Evolutionary conservation across 2,329 filamentous ascomycete species (phyloP), one percentile per base, ranked within the genome.

Genomic region (Trichoderma sp.): DNA sequence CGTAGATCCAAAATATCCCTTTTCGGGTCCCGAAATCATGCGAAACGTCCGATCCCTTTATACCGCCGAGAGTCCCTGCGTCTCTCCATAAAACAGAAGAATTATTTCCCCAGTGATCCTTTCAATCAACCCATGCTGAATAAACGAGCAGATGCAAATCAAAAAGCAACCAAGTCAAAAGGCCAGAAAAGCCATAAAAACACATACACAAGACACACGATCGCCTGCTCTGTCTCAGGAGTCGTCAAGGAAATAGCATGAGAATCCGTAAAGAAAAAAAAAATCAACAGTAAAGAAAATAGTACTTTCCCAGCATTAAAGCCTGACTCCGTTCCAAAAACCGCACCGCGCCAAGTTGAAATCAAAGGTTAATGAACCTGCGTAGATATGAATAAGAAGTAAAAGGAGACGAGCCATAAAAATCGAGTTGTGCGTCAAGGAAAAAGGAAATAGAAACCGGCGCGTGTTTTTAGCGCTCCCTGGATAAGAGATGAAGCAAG

Each of bases 201-300:
- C 68, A 61, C 64, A 58, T 68, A 72, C 70, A 72, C 70, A 64
- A 73, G 69, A 73, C 67, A 72, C 71, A 74, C 76, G 74, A 74
- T 64, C 68, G 72, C 76, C 79, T 78, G 78, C 78, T 75, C 77
- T 79, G 78, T 72, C 79, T 76, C 78, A 76, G 77, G 74, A 72
- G 74, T 72, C 77, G 75, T 74, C 69, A 77, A 77, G 75, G 75
- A 79, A 73, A 76, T 71, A 70, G 64, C 69, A 71, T 68, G 73
- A 54, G 46, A 67, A 66, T 73, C 73, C 70, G 69, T 73, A 73
- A 68, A 75, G 75, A 76, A n/a, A 21, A 4, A 30, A 28, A 26
- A 43, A 26, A 60, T 18, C 49, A 16, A 34, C 14, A 5, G 16
- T 3, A 18, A 24, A 46, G 16, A 69, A 67, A 72, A 69, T 68